phyloP scores from a whole-genome alignment of 352 stramenopile species.

The Peronosclerospora sorghi region DNA sequence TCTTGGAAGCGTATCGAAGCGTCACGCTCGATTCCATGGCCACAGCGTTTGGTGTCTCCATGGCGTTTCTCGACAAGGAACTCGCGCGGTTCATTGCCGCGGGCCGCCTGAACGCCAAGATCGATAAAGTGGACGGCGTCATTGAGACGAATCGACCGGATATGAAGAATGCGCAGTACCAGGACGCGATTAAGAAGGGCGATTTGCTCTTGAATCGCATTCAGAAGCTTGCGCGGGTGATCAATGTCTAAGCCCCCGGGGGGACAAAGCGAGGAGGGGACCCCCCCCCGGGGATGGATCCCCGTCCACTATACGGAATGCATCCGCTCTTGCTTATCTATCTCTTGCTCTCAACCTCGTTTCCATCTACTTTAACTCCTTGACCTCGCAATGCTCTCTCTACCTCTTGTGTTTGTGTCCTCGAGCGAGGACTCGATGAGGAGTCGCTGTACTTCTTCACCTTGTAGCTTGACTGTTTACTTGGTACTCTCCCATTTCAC shows the following conservation, averaged over 20 bases:
- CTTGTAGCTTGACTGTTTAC: no score
- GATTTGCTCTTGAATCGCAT: slow-evolving; percentile 98
- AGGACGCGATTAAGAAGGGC: slow-evolving; percentile 97
- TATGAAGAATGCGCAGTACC: slow-evolving; percentile 98
- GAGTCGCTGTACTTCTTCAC: no score
- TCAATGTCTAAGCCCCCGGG: slow-evolving; percentile 81
- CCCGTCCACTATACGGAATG: no score
- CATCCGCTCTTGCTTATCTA: no score
- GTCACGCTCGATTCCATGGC: slow-evolving; percentile 97
- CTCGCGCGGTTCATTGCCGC: slow-evolving; percentile 96
- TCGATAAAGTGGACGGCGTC: slow-evolving; percentile 97
- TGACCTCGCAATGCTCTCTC: no score
- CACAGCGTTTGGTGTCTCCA: slow-evolving; percentile 90
- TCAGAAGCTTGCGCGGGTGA: slow-evolving; percentile 95
- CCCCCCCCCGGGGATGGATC: no score
- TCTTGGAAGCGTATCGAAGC: slow-evolving; percentile 95
- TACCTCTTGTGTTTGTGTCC: no score
- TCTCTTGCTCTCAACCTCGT: no score
- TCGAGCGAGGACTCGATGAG: no score
- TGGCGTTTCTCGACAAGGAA: slow-evolving; percentile 93
- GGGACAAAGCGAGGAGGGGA: no score
- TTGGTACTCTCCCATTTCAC: no score
- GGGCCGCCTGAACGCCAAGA: slow-evolving; percentile 95
- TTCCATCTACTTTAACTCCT: no score
- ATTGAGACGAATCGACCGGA: slow-evolving; percentile 98